These are phyloP conservation scores for Akanthomyces uredinophilus DNA, from an alignment of 2,329 filamentous ascomycete species.

Conservation along the genomic window DNA sequence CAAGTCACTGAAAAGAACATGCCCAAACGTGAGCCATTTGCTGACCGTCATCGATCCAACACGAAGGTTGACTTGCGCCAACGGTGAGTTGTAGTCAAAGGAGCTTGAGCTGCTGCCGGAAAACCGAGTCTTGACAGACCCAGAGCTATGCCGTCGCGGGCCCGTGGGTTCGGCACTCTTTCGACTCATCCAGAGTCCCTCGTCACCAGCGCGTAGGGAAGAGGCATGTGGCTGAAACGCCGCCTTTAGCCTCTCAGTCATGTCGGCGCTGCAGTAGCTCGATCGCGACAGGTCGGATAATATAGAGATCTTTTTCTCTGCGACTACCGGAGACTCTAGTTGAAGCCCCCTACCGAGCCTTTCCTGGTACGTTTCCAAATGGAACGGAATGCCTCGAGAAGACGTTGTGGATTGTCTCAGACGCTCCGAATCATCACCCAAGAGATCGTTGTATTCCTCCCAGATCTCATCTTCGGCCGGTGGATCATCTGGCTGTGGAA, in stretches of 20 bases:
- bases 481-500: constrained; percentile 57
- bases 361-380: constrained; percentile 45
- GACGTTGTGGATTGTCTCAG: constrained; percentile 49
- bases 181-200: constrained; percentile 25
- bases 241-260: constrained; percentile 47
- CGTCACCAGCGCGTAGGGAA: constrained; percentile 40
- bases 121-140: constrained; percentile 30
- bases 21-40: constrained; percentile 82
- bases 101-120: constrained; percentile 43
- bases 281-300: constrained; percentile 37
- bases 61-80: constrained; percentile 69
- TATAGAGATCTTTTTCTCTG: constrained; percentile 28
- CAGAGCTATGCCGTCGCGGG: constrained; percentile 26
- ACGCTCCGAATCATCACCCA: constrained; percentile 56
- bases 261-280: constrained; percentile 50
- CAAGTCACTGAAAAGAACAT: constrained; percentile 76
- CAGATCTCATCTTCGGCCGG: constrained; percentile 82
- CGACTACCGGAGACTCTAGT: constrained; percentile 43
- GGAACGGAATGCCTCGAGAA: constrained; percentile 52
- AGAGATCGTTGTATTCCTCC: constrained; percentile 88
- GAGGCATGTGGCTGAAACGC: constrained; percentile 43
- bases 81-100: constrained; percentile 55
- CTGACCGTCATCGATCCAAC: constrained; percentile 79
- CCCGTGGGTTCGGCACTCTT: neutral
- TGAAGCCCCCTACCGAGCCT: constrained; percentile 31